Base-by-base conservation (phyloP, 768 basidiomycete genomes). In the Solioccasus polychromus region DNA sequence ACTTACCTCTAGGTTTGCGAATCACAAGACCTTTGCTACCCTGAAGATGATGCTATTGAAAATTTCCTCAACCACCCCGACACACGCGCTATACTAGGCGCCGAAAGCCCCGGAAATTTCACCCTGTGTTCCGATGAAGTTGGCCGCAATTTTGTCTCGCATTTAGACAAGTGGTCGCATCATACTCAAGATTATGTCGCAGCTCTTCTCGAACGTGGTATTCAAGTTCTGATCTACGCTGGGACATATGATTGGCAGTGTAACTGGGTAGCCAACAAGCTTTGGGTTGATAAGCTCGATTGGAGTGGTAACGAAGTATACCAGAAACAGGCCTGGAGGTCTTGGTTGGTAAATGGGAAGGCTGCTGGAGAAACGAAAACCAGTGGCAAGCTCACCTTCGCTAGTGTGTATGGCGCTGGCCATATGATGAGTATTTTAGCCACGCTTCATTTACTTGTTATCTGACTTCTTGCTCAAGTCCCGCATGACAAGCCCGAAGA, bases 401-500 rank as follows among this genome's bases (percentile, higher is more conserved):
- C 75, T 14, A 85, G 79, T 1, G 65, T 87, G 29, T 64, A 73
- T 35, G 83, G 75, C 5, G 88, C 85, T 23, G 87, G 87, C n/a
- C 87, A 89, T 68, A 84, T 85, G 83, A 83, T 83, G 31, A 55
- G 70, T 61, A 28, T 18, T 39, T 47, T 44, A 24, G 32, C 17
- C 17, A 3, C 31, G 35, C 53, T 48, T 50, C 29, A 39, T 51
- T 41, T 44, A 17, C 24, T 38, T 22, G 24, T 50, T 58, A 40
- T 63, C 53, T 52, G 46, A 57, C 22, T 35, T 36, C 57, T 45
- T 35, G 50, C 61, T 54, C 61, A 83, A 71, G 82, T 84, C 48
- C 82, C 83, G 24, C 74, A 78, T 70, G 83, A 84, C 59, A 84
- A 82, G 57, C 85, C 86, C 3, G 74, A 69, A 50, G 82, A 85